Evolutionary conservation across 106 monocot genomes (phyloP).

Genomic region (Acorus calamus): DNA sequence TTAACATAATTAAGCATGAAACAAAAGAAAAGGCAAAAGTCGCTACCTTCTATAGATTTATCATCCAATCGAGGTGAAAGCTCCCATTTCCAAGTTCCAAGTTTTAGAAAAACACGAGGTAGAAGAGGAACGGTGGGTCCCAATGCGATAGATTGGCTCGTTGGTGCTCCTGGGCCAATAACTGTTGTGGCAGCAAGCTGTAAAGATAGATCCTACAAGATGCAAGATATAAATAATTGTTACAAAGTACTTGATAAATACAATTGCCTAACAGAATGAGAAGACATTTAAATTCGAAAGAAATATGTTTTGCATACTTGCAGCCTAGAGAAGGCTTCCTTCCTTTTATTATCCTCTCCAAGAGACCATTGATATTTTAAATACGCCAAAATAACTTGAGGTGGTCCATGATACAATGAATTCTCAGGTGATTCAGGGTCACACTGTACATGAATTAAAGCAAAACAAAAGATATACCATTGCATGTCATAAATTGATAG

Average conservation of each 20-base stretch:
- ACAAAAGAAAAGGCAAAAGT: neutral
- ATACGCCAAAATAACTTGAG: slow-evolving; percentile 76
- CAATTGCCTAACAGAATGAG: slow-evolving; percentile 3
- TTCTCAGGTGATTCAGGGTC: slow-evolving; percentile 70
- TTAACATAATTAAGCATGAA: neutral
- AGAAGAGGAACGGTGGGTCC: slow-evolving; percentile 57
- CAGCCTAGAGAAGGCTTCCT: slow-evolving; percentile 67
- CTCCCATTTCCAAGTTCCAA: slow-evolving; percentile 86
- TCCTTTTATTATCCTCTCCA: slow-evolving; percentile 80
- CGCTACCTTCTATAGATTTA: slow-evolving; percentile 70
- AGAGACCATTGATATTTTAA: slow-evolving; percentile 96
- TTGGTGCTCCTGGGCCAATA: slow-evolving; percentile 18
- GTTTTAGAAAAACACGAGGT: slow-evolving; percentile 87
- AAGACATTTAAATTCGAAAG: neutral
- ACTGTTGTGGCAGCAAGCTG: slow-evolving; percentile 48
- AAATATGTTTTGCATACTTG: slow-evolving; percentile 39
- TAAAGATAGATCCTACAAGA: slow-evolving; percentile 58
- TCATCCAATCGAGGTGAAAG: slow-evolving; percentile 90
- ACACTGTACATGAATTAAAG: slow-evolving; percentile 39
- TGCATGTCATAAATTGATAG: neutral
- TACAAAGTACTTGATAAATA: neutral
- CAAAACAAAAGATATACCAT: neutral
- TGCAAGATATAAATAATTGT: neutral
- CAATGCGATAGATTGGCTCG: slow-evolving; percentile 15
- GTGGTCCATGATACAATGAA: slow-evolving; percentile 51